phyloP scores from a whole-genome alignment of 2,329 filamentous ascomycete genomes.

The Neofusicoccum cordaticola region DNA sequence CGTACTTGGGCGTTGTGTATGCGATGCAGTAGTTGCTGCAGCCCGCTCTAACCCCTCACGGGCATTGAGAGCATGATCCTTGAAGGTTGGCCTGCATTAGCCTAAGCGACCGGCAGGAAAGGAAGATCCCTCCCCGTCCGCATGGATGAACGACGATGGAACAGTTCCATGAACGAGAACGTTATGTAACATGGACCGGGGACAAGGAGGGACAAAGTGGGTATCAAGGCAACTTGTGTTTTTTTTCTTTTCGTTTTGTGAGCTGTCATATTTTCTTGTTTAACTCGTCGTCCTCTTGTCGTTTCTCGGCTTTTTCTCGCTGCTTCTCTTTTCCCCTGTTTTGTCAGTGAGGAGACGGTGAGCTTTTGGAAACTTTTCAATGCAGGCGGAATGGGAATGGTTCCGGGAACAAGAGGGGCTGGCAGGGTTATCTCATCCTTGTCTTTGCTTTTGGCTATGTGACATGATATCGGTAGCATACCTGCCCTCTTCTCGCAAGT shows the following conservation, averaged over 20 bases:
- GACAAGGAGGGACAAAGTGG: not conserved
- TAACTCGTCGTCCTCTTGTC: not conserved
- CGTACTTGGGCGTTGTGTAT: not conserved
- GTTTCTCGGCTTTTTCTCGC: conserved; percentile 1
- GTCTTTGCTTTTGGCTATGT: conserved; percentile 2
- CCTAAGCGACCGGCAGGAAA: not conserved
- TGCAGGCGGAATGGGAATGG: not conserved
- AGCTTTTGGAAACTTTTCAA: not conserved
- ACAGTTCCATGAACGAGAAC: not conserved
- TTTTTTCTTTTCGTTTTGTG: not conserved
- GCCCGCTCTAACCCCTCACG: not conserved
- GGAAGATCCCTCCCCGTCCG: not conserved
- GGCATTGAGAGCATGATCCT: not conserved
- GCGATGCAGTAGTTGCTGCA: not conserved
- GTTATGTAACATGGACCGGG: not conserved
- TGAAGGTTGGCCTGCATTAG: conserved; percentile 4
- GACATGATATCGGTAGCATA: conserved; percentile 7
- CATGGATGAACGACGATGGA: not conserved
- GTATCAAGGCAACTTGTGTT: not conserved
- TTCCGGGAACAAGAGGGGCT: not conserved
- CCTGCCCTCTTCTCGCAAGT: not conserved
- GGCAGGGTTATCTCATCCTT: not conserved
- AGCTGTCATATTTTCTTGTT: not conserved
- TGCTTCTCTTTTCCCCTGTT: not conserved
- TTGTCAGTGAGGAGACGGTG: not conserved